Evolutionary conservation across 768 basidiomycete genomes (phyloP).

Genomic region (Harrya chromipes): DNA sequence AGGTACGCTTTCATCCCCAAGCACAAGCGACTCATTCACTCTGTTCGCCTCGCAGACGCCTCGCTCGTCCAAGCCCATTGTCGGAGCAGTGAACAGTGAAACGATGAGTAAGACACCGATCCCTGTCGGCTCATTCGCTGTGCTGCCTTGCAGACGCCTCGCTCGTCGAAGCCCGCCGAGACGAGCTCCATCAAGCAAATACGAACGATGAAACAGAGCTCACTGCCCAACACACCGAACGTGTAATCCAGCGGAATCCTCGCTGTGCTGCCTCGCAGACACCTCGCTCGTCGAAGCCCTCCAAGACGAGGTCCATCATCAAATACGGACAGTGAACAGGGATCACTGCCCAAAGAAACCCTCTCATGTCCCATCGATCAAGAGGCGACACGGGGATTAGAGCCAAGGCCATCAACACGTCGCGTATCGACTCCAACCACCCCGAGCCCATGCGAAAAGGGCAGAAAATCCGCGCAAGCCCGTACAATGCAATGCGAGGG

Average conservation of each 20-base stretch:
- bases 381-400: neutral
- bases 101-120: constrained; percentile 10
- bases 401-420: neutral
- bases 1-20: neutral
- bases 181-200: constrained; percentile 1
- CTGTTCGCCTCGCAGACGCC: constrained; percentile 20
- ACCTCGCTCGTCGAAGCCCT: constrained; percentile 14
- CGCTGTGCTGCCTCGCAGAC: constrained; percentile 19
- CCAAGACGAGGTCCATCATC: neutral
- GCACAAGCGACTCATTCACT: constrained; percentile 10
- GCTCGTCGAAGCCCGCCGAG: constrained; percentile 11
- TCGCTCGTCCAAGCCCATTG: constrained; percentile 2
- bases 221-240: constrained; percentile 3
- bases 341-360: constrained; percentile 2
- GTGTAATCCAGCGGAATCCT: neutral
- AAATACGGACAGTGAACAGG: constrained; percentile 13
- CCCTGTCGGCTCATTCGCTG: neutral
- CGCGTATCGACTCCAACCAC: neutral
- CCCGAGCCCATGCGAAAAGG: neutral
- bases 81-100: constrained; percentile 1
- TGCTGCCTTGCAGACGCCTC: constrained; percentile 20
- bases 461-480: neutral
- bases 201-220: constrained; percentile 12
- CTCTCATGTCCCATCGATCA: constrained; percentile 18
- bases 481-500: too few relatives aligned